A percentile compares a stretch with the other conserved stretches of the same genome.
Conservation (phyloP, 768 basidiomycete genomes). For the Rhodotorula graminis region DNA sequence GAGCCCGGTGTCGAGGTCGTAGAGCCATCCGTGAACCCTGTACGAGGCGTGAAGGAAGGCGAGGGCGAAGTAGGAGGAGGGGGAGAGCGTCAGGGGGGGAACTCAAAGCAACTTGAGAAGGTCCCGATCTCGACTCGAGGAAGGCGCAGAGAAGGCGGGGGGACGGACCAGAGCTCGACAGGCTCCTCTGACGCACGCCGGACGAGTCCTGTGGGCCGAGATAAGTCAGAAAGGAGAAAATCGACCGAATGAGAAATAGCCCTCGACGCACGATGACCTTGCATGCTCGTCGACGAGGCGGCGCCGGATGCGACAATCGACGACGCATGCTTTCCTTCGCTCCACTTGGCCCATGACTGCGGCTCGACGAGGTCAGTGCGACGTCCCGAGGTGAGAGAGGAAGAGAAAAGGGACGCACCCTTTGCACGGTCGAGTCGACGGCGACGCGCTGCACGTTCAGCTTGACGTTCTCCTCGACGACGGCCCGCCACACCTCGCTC, state of each 20-base stretch:
- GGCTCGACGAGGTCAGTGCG: too few relatives aligned
- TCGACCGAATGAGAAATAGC: too few relatives aligned
- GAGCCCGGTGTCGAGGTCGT: constrained; percentile 24
- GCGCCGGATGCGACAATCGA: too few relatives aligned
- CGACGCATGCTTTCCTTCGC: too few relatives aligned
- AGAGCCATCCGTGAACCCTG: constrained; percentile 29
- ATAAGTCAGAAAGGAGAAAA: too few relatives aligned
- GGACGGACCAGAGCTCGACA: not conserved
- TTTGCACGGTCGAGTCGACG: constrained; percentile 2
- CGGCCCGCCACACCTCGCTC: constrained; percentile 6
- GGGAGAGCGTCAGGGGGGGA: not conserved
- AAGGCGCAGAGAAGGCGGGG: too few relatives aligned
- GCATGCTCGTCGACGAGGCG: too few relatives aligned
- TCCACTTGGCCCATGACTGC: too few relatives aligned
- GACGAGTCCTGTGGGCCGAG: not conserved
- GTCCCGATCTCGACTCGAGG: not conserved
- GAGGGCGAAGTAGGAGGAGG: not conserved
- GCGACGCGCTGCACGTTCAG: constrained; percentile 2
- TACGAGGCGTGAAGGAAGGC: not conserved
- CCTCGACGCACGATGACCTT: not conserved
- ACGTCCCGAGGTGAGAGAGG: not conserved
- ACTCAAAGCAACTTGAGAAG: not conserved
- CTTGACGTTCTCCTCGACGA: constrained; percentile 35
- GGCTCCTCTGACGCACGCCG: too few relatives aligned
- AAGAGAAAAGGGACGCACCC: not conserved